These are phyloP conservation scores for Torulaspora maleeae DNA, from an alignment of 805 yeast species.

Conservation along the genomic window DNA sequence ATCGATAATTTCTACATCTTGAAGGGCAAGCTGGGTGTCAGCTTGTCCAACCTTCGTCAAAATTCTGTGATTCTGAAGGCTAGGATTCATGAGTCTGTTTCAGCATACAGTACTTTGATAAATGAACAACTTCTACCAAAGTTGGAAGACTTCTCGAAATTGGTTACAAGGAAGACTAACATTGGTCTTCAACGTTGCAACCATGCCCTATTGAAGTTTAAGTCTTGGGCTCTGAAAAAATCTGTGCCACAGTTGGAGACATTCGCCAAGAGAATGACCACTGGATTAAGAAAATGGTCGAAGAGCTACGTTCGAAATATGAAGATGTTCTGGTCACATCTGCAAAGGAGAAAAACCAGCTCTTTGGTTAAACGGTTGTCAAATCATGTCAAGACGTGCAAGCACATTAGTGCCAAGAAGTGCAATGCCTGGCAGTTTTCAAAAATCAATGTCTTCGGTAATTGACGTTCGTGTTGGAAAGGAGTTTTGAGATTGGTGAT, in stretches of 20 bases:
- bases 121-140: background rate
- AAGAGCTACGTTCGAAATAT: background rate
- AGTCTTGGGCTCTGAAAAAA: background rate
- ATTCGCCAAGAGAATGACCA: background rate
- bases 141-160: background rate
- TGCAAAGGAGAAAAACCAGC: background rate
- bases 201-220: background rate
- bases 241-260: background rate
- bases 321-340: background rate
- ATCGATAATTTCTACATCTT: background rate
- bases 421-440: slow-evolving; percentile 1
- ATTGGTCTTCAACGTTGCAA: background rate
- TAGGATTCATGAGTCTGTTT: background rate
- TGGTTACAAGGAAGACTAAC: background rate
- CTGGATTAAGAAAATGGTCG: background rate
- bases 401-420: background rate
- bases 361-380: background rate
- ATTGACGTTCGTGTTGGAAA: background rate
- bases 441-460: background rate
- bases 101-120: background rate
- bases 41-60: background rate
- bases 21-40: background rate
- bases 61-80: background rate
- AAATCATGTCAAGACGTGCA: background rate
- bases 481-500: slow-evolving; percentile 1